Conservation (phyloP, 352 stramenopile genomes). For the Pelagophyceae sp. region DNA sequence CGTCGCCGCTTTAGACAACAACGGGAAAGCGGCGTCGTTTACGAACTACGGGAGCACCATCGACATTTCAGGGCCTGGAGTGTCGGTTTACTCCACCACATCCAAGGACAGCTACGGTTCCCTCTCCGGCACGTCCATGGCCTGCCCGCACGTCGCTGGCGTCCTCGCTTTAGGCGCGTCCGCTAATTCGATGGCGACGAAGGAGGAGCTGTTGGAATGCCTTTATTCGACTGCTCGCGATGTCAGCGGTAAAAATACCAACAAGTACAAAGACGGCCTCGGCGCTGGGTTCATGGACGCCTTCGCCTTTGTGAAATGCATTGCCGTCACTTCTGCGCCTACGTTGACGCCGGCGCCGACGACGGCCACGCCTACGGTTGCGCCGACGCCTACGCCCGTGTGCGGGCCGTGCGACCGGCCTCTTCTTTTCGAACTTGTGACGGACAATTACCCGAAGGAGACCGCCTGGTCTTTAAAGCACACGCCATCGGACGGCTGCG, state of each 20-base stretch:
- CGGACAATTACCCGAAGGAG: slow-evolving; percentile 1
- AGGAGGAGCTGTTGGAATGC: not conserved
- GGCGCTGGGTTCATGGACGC: not conserved
- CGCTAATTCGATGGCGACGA: not conserved
- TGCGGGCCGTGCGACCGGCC: no score
- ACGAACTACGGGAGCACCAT: not conserved
- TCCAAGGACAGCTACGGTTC: not conserved
- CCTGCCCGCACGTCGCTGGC: slow-evolving; percentile 10
- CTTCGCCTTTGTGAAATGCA: not conserved
- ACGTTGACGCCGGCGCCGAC: not conserved
- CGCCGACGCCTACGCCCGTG: not conserved
- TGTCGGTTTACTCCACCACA: not conserved
- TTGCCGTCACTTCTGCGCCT: not conserved
- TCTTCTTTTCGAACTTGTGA: not conserved
- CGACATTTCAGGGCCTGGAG: not conserved
- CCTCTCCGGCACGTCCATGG: slow-evolving; percentile 1
- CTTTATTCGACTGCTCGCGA: not conserved
- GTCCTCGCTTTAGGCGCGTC: slow-evolving; percentile 4
- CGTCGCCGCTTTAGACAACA: not conserved
- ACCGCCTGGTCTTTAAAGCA: not conserved
- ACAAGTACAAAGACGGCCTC: not conserved
- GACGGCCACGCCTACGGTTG: not conserved
- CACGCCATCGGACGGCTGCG: no score
- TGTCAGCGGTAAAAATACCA: not conserved
- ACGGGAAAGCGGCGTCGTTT: not conserved